Base-by-base conservation (phyloP, 2,329 filamentous ascomycete species). In the Ophiostoma perfectum region DNA sequence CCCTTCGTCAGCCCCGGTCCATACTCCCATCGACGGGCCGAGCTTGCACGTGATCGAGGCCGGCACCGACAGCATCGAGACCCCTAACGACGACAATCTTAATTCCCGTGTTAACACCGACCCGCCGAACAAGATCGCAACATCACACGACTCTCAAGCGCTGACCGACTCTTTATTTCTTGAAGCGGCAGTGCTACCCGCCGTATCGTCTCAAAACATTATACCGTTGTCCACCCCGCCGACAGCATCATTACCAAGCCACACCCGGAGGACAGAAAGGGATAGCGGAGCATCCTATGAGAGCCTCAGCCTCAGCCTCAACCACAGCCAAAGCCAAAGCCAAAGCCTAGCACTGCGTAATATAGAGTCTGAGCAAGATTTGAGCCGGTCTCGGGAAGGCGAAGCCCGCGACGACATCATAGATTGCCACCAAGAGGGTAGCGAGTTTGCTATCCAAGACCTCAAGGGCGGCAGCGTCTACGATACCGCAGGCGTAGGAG, bases 1-100 rank as follows among this genome's bases (percentile, higher is more conserved):
- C 39, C 70, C 70, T 0, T 71, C 71, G n/a, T 44, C 69, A 14
- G 64, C 69, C 27, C 67, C 64, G n/a, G 47, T 60, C 4, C 42
- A 36, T 18, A 63, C 14, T n/a, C 36, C 41, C 6, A 41, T 64
- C 12, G 49, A 58, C 47, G 27, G 44, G 4, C 42, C 44, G 49
- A 58, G 39, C 27, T 14, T 58, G 47, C 67, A 66, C 52, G 66
- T 64, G 47, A 63, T 63, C 55, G 55, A 47, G 47, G 39, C 36
- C 62, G 66, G 12, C 49, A 18, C 64, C 14, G 47, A 52, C 58
- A 18, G 41, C 41, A n/a, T 12, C 63, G 12, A 49, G 36, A 16
- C 49, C 49, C 49, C 49, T 9, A 55, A 55, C 18, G 47, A 49
- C 47, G 55, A 36, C 52, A 44, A 47, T 68, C 66, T 16, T 63